Evolutionary conservation across 768 basidiomycete genomes (phyloP), one percentile per base, ranked within the genome.

Genomic region (Termitomyces heimii): DNA sequence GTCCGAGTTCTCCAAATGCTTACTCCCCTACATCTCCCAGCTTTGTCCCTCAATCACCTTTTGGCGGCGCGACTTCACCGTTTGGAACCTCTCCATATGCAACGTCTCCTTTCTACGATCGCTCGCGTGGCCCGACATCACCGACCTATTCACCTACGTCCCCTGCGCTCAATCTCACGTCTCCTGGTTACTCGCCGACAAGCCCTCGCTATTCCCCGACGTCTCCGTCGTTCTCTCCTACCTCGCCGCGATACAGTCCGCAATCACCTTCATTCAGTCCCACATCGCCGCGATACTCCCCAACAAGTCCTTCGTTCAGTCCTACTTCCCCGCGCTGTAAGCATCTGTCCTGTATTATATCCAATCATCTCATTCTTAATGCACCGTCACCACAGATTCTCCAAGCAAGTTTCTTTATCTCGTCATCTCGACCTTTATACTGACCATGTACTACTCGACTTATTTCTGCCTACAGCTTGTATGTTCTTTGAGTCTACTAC

Each of bases 231-330:
- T 92, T 89, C 77, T 93, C 91, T 3, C 90, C 90, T 0, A 89
- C 91, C 0, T 90, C 88, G 5, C 91, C 91, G 8, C 81, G 84
- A 28, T 93, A 90, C 70, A 91, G 89, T 59, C 94, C 93, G 0
- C 89, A 93, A 59, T 93, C 91, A 1, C 94, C 94, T 9, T 88
- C 89, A 14, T 96, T 91, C 74, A 89, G 86, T 59, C 94, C 93
- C 1, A 92, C 93, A 12, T 94, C 92, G 3, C 94, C 92, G 14
- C 82, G 88, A 1, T 93, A 92, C 68, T 93, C 92, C 12, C 93
- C 93, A 1, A 89, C 92, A 31, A 91, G 88, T 66, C 94, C 94
- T 0, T 91, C 88, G 0, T 96, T 94, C 77, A 92, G 89, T 62
- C 92, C 92, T 24, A 86, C 91, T n/a, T 93, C 92, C n/a, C 94